Percentiles rank a stretch among this genome's conserved stretches.
Conservation (phyloP, 257 asterid species). For the Thymus mandschuricus region DNA sequence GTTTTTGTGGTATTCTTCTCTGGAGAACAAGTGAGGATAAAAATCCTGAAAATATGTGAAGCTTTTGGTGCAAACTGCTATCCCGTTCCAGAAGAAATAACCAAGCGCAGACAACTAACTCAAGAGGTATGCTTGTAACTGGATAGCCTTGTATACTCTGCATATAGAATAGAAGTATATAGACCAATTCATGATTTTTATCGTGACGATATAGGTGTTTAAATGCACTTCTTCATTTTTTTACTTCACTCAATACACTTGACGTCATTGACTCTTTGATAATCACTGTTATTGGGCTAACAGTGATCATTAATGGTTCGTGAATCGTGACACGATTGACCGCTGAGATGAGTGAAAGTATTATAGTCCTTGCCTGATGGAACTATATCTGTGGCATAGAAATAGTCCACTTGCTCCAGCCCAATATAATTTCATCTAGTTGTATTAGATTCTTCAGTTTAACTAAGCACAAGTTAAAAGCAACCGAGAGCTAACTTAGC, state of each 20-base stretch:
- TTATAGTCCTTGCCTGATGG: background rate
- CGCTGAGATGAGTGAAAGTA: background rate
- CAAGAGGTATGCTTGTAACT: constrained; percentile 71
- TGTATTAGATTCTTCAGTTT: background rate
- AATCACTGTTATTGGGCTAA: constrained; percentile 14
- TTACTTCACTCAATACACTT: constrained; percentile 22
- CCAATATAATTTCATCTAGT: constrained; percentile 1
- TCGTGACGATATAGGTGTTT: background rate
- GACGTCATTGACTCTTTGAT: constrained; percentile 5
- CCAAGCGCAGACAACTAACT: constrained; percentile 80
- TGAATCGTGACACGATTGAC: background rate
- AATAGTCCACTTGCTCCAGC: constrained; percentile 22
- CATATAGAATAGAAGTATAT: constrained; percentile 24
- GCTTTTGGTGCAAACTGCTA: constrained; percentile 97
- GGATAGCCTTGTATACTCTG: constrained; percentile 28
- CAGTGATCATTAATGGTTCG: constrained; percentile 2
- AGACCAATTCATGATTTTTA: constrained; percentile 12
- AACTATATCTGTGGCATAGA: constrained; percentile 17
- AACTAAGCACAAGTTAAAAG: constrained; percentile 8
- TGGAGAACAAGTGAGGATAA: constrained; percentile 95
- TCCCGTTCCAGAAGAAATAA: constrained; percentile 90
- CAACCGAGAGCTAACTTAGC: constrained; percentile 6
- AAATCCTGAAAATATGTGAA: constrained; percentile 92
- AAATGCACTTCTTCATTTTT: too few relatives aligned
- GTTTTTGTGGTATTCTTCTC: constrained; percentile 97